A percentile compares a stretch with the other conserved stretches of the same genome.
Evolutionary conservation across 2,329 filamentous ascomycete genomes (phyloP).

Genomic region (Epichloe scottii): DNA sequence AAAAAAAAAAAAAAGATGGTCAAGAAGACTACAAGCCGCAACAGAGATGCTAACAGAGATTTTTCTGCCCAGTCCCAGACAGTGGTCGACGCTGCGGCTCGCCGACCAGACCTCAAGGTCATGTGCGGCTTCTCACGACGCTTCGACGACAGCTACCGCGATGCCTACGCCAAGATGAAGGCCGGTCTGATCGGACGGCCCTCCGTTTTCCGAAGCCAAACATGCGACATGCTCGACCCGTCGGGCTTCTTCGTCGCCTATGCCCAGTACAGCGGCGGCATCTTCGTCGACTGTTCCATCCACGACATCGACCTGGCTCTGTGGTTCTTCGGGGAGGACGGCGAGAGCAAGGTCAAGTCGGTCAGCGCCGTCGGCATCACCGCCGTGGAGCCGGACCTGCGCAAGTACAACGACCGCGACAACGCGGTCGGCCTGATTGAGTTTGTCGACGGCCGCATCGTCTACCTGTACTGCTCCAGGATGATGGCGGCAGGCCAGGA

Average conservation of each 20-base stretch:
- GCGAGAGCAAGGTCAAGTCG: conserved; percentile 12
- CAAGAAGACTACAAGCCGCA: neutral
- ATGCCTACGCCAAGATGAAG: conserved; percentile 40
- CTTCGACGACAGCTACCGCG: conserved; percentile 53
- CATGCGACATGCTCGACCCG: conserved; percentile 53
- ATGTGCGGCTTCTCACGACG: conserved; percentile 25
- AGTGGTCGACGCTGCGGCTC: conserved; percentile 41
- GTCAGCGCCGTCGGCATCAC: conserved; percentile 18
- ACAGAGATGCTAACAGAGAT: neutral
- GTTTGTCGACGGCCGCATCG: conserved; percentile 50
- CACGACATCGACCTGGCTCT: conserved; percentile 43
- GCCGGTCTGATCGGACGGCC: conserved; percentile 45
- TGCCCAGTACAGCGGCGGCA: conserved; percentile 51
- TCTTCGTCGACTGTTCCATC: conserved; percentile 58
- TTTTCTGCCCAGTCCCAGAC: conserved; percentile 33
- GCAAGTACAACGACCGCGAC: conserved; percentile 17
- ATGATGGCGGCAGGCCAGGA: conserved; percentile 60
- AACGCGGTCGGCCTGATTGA: conserved; percentile 43
- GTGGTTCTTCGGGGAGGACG: conserved; percentile 19
- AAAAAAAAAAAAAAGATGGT: neutral
- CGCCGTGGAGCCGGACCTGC: conserved; percentile 15
- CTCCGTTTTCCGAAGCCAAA: conserved; percentile 50
- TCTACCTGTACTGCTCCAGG: conserved; percentile 48
- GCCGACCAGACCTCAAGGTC: conserved; percentile 48
- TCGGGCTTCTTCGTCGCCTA: conserved; percentile 56